Evolutionary conservation across 2,329 filamentous ascomycete species (phyloP).

Genomic region (Fusarium burgessii): DNA sequence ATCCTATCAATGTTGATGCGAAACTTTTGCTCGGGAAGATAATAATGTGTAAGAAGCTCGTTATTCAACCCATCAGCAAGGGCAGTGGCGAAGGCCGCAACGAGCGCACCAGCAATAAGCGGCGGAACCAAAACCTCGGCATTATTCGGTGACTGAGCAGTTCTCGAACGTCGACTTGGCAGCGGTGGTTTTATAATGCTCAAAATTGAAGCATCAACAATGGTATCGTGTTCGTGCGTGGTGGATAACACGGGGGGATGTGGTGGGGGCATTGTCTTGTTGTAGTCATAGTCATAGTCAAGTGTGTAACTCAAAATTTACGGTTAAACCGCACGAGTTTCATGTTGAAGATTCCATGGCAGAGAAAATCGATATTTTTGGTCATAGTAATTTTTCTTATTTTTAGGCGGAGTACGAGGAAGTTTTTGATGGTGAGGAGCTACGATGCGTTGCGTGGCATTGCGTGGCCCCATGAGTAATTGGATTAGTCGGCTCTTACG

Average conservation of each 20-base stretch:
- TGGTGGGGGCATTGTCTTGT: slow-evolving; percentile 44
- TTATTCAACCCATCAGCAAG: slow-evolving; percentile 52
- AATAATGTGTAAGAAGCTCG: slow-evolving; percentile 54
- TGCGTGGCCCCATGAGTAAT: slow-evolving; percentile 51
- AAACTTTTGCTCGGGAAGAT: slow-evolving; percentile 50
- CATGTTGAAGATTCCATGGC: slow-evolving; percentile 3
- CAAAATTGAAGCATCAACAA: slow-evolving; percentile 29
- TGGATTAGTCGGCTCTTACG: slow-evolving; percentile 41
- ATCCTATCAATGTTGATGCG: slow-evolving; percentile 53
- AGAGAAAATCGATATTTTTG: neutral
- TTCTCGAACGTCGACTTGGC: slow-evolving; percentile 48
- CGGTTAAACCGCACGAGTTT: slow-evolving; percentile 19
- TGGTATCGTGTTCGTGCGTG: slow-evolving; percentile 19
- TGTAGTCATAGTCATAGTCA: slow-evolving; percentile 39
- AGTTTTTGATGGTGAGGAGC: slow-evolving; percentile 28
- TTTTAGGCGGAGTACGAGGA: slow-evolving; percentile 1
- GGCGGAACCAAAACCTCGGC: slow-evolving; percentile 52
- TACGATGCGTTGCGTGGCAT: slow-evolving; percentile 41
- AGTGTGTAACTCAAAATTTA: neutral
- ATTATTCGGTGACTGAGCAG: slow-evolving; percentile 47
- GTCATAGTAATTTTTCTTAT: too few species aligned
- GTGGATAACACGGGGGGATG: slow-evolving; percentile 43
- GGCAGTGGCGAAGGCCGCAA: slow-evolving; percentile 51
- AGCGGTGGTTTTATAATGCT: slow-evolving; percentile 52
- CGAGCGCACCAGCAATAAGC: slow-evolving; percentile 52